Base-by-base conservation (phyloP, 176 grass and related monocot species). In the Thinopyrum elongatum region DNA sequence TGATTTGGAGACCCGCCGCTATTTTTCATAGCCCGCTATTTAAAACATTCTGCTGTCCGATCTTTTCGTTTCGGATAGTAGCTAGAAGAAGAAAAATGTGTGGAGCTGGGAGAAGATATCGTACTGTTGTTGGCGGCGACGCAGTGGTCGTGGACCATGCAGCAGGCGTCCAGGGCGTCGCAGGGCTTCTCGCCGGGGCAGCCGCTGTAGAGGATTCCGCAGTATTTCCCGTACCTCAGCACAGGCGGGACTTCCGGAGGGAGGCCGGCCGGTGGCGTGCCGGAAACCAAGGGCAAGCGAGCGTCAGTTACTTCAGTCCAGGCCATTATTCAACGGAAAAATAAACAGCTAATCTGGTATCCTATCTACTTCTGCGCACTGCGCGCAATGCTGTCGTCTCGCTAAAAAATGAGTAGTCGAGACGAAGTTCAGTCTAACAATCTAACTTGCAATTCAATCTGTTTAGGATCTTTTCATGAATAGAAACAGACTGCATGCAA, bases 141-240 rank as follows among this genome's bases (percentile, higher is more conserved):
- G 83, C 96, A 98, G 83, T 87, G 86, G 53, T 95, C 96, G 85
- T 98, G 96, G 64, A 84, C 77, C 96, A 98, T 94, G 91, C 96
- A 98, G 69, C 96, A 98, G 68, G 90, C 88, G 83, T 95, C 96
- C 26, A 95, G 91, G 14, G 91, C 92, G 67, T 98, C 96, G 84
- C 96, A 98, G 42, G 96, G 96, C 79, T 88, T 95, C 90, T 98
- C 96, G 19, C 96, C 93, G 42, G 88, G 91, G 86, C 93, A 98
- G 25, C 96, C 96, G 61, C 86, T 92, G 88, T 98, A 98, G 47
- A 95, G 51, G 68, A 98, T 89, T 23, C 96, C 96, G 46, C 96
- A 98, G 82, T 98, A 98, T 14, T 98, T 98, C 2, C 96, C 93
- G 77, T 98, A 98, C 84, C 90, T 86, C 81, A 98, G 39, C 49